These are phyloP conservation scores for Paramecium biaurelia DNA, from an alignment of 73 alveolate species.

Conservation along the genomic window DNA sequence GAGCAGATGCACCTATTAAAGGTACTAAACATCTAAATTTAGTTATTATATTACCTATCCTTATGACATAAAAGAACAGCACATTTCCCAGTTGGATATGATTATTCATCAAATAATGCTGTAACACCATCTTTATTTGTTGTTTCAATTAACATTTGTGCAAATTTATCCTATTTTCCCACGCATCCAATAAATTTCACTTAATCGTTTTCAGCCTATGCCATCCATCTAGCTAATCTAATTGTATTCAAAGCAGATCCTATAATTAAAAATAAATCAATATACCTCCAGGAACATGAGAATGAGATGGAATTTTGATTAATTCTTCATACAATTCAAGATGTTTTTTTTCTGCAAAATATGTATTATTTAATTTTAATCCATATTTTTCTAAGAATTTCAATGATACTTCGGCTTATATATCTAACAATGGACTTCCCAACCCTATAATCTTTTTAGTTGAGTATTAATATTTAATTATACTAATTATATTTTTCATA, in stretches of 20 bases:
- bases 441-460: conserved; percentile 1
- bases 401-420: conserved; percentile 15
- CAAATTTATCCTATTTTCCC: conserved; percentile 34
- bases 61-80: conserved; percentile 1
- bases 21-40: conserved; percentile 1
- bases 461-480: neutral
- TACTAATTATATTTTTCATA: neutral
- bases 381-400: conserved; percentile 13
- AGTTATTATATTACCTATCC: neutral
- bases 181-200: conserved; percentile 47
- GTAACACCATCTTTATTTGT: neutral
- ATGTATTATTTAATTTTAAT: conserved; percentile 2
- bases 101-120: neutral
- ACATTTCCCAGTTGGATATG: conserved; percentile 47
- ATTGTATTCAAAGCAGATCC: conserved; percentile 46
- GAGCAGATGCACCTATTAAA: conserved; percentile 41
- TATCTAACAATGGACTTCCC: conserved; percentile 43
- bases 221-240: conserved; percentile 42
- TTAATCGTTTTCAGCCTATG: neutral
- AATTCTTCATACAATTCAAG: conserved; percentile 13
- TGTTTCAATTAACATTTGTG: conserved; percentile 6
- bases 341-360: conserved; percentile 32
- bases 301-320: neutral
- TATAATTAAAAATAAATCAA: neutral
- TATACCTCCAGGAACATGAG: conserved; percentile 48